These are phyloP conservation scores for Rhamnella rubrinervis DNA, from an alignment of 331 rosid species.

Conservation along the genomic window DNA sequence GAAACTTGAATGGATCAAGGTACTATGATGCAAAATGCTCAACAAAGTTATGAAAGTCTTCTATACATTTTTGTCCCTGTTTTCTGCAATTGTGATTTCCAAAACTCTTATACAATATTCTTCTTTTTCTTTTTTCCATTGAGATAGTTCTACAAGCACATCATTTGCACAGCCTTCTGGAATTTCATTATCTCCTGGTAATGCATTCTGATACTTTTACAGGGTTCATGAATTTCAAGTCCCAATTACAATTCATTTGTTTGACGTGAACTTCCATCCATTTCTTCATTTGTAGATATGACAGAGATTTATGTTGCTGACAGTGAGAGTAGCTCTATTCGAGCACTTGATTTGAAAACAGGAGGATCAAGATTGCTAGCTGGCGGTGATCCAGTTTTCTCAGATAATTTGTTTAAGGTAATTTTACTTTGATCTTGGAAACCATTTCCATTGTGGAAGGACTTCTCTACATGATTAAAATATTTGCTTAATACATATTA, in stretches of 20 bases:
- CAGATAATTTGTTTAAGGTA: constrained; percentile 90
- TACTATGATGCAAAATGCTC: constrained; percentile 23
- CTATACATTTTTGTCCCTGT: constrained; percentile 2
- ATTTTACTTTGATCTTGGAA: constrained; percentile 19
- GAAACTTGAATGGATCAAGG: constrained; percentile 94
- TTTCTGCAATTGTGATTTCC: constrained; percentile 15
- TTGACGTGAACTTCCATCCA: constrained; percentile 18
- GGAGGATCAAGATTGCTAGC: constrained; percentile 87
- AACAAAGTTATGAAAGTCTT: background rate
- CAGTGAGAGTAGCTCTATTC: constrained; percentile 97
- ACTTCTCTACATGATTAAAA: background rate
- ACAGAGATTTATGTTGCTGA: constrained; percentile 76
- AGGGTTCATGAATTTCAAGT: constrained; percentile 14
- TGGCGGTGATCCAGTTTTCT: constrained; percentile 80
- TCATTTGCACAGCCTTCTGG: constrained; percentile 99
- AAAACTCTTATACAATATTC: constrained; percentile 21
- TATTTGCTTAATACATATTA: background rate
- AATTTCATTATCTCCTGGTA: constrained; percentile 87
- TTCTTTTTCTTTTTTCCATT: constrained; percentile 19
- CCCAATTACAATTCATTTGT: background rate
- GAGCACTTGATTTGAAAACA: constrained; percentile 73
- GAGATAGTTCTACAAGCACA: constrained; percentile 69
- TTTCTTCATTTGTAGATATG: constrained; percentile 43
- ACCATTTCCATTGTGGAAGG: constrained; percentile 4
- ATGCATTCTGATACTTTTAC: constrained; percentile 19